Evolutionary conservation across 345 rosid species (phyloP).

Genomic region (Eucalyptus polyanthemos): DNA sequence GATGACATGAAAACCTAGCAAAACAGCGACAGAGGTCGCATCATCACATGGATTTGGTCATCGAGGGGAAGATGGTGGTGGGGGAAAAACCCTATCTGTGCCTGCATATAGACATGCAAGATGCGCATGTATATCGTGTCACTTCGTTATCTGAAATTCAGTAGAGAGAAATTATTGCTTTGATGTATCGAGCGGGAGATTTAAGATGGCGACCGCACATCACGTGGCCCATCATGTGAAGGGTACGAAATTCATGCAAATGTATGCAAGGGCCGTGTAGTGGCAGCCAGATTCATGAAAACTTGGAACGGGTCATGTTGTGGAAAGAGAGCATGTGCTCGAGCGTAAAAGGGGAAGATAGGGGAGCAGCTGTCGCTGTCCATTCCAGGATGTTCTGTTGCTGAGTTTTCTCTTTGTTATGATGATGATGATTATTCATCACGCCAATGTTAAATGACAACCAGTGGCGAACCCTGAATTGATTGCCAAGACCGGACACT

Average conservation of each 20-base stretch:
- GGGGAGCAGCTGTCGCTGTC: slow-evolving; percentile 39
- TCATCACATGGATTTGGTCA: background rate
- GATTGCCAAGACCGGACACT: background rate
- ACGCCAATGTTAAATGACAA: background rate
- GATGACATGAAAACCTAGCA: background rate
- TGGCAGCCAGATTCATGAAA: background rate
- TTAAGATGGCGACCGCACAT: slow-evolving; percentile 19
- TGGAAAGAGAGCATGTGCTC: slow-evolving; percentile 26
- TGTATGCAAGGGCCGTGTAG: background rate
- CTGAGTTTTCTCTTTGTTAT: background rate
- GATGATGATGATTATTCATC: background rate
- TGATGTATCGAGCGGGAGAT: background rate
- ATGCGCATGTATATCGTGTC: background rate
- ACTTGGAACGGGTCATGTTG: slow-evolving; percentile 20
- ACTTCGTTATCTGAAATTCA: background rate
- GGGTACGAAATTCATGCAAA: background rate
- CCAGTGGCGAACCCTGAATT: slow-evolving; percentile 14
- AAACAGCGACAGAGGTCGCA: background rate
- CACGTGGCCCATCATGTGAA: slow-evolving; percentile 23
- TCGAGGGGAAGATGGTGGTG: background rate
- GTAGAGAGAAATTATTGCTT: background rate
- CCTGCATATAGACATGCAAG: background rate
- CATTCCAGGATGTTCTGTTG: background rate
- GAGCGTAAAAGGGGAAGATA: slow-evolving; percentile 4
- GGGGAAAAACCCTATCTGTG: background rate